Evolutionary conservation across 75 land plant genomes (phyloP), one percentile per base, ranked within the genome.

Genomic region (Cryptomeria japonica): DNA sequence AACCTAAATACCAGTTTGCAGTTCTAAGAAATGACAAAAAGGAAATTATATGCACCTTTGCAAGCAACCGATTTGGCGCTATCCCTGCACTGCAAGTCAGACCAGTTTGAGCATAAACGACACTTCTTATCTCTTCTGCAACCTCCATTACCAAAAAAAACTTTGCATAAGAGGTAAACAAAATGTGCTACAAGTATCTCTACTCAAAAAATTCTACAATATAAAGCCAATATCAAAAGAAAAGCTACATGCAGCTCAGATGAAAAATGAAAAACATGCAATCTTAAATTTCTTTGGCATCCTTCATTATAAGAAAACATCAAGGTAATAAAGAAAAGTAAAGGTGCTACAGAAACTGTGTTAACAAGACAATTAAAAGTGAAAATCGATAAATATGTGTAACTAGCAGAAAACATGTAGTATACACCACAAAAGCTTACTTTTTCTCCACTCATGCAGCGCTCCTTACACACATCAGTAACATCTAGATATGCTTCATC

Each of bases 21-120:
- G 32, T 46, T 82, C n/a, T 38, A 82, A 82, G 77, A 82, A 3
- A 72, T 58, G 36, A 58, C 15, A 51, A 44, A 41, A 82, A 83
- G 19, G 49, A 39, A 85, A 36, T 39, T 47, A 31, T 6, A 38
- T 86, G 28, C 72, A 97, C 99, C 99, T 97, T 97, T 49, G 99
- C 99, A 90, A 97, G 93, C 89, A 97, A 46, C 68, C 96, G 93
- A 87, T 97, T 97, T 70, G 99, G 91, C 19, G 91, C 99, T 25
- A 96, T 96, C 58, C 99, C 99, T 22, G 94, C 96, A 93, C 99
- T 97, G 89, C 99, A 97, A 34, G 99, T 97, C 55, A 97, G 94
- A 86, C 96, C 96, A 49, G 99, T 96, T 86, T 87, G 92, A 56
- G 89, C 90, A 90, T 86, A 87, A 73, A 97, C 89, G 36, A 87